Base-by-base conservation (phyloP, 306 rosid genomes). In the Fragaria ananassa region DNA sequence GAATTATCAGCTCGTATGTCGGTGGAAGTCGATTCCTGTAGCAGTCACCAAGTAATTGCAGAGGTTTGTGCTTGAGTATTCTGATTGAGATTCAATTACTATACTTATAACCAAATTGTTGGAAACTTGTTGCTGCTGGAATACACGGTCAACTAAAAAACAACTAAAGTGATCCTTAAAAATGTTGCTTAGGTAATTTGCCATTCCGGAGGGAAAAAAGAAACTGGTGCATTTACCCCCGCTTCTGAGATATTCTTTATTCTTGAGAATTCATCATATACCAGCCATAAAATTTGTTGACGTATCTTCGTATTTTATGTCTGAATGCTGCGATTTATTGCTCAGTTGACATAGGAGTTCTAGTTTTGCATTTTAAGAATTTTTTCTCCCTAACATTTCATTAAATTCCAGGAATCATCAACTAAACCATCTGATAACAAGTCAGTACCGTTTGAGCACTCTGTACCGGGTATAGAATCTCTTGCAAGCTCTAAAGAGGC, bases 401-500 rank as follows among this genome's bases (percentile, higher is more conserved):
- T 81, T 64, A 64, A 76, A 79, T 83, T 86, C 78, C 89, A 95
- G 99, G 92, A 87, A 53, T 75, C 49, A 70, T 73, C 85, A 31
- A 76, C 70, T 62, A 85, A 68, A 71, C 76, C 83, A 29, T 81
- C 87, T 21, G 69, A 71, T 68, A 89, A 85, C 69, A 74, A 77
- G 80, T 82, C 91, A 53, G 75, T 79, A 76, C 81, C 77, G 21
- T 74, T 60, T 67, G 83, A 85, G 57, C 83, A 85, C 66, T 76
- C 90, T 58, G 68, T 57, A 14, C 82, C 87, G 46, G 85, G 84
- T 76, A 74, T 75, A 69, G 91, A 87, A 82, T 85, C 99, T 68
- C 82, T 87, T 25, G 78, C 78, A 27, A 76, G 85, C 77, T 80
- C 87, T 41, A 95, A 95, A 86, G 99, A 90, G 73, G 88, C 89